Evolutionary conservation across 768 basidiomycete species (phyloP), one percentile per base, ranked within the genome.

Genomic region (Neoboletus brunneissimus): DNA sequence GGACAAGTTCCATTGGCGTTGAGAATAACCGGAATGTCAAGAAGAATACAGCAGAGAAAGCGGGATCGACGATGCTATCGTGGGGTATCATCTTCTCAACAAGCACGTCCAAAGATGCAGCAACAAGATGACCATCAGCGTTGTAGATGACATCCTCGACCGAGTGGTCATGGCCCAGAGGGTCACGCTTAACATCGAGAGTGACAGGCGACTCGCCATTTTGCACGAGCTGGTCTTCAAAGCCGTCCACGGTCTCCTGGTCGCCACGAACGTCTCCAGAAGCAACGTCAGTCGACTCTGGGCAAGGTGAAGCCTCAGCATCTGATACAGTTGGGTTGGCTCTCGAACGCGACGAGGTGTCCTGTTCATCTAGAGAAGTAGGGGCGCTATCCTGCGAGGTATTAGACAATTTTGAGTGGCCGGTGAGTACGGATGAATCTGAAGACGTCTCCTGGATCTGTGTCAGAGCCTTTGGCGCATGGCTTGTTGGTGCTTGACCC

Each of bases 61-160:
- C 84, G 18, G 89, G 78, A 66, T 98, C 95, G 53, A 94, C 92
- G 43, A 94, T 82, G 55, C 86, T 87, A 67, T 94, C 93, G 67
- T 97, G 92, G 5, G 95, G 94, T 20, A 96, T 96, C 87, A 98
- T 89, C 75, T 93, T 94, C 75, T 96, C 94, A n/a, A 98, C 88
- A 42, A 99, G 77, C 1, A 88, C 94, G 18, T 81, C 80, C 58
- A 99, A 77, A 5, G 93, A 94, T 2, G 94, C 97, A 23, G 94
- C 95, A 11, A 94, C 89, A 20, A 98, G 84, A 60, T 85, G 83
- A 3, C 94, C 95, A 13, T 98, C 94, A 44, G 81, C 80, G 69
- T 95, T 97, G 77, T 93, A 94, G 5, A 88, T 84, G 48, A 96
- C 89, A 66, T 99, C 95, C 35, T 88, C 84, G 5, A 84, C 74